phyloP scores from a whole-genome alignment of 176 grass and related monocot species.

The Avena insularis region DNA sequence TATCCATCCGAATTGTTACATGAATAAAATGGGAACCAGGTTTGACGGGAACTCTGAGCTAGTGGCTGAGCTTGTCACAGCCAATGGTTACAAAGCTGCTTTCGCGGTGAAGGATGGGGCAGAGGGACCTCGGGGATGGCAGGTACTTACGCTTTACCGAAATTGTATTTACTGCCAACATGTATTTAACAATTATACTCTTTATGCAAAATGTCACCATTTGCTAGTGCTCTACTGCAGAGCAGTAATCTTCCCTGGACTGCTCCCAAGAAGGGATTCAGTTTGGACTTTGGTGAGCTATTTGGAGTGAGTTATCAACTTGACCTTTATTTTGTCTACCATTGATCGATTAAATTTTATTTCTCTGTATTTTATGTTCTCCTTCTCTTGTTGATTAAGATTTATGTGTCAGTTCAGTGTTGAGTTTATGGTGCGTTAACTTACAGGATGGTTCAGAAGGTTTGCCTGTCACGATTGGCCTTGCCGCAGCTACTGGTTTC shows the following conservation, averaged over 20 bases:
- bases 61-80: constrained; percentile 79
- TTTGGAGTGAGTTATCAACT: constrained; percentile 68
- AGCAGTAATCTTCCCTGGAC: constrained; percentile 90
- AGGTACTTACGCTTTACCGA: constrained; percentile 52
- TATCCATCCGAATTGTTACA: constrained; percentile 31
- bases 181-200: constrained; percentile 27
- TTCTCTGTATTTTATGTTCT: not conserved
- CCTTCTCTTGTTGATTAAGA: not conserved
- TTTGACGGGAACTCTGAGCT: constrained; percentile 86
- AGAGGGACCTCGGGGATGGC: constrained; percentile 86
- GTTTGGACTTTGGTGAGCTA: constrained; percentile 69
- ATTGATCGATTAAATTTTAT: not conserved
- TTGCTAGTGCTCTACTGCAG: constrained; percentile 61
- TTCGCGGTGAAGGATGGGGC: constrained; percentile 92
- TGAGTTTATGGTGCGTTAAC: constrained; percentile 31
- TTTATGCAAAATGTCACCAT: constrained; percentile 49
- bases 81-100: constrained; percentile 92
- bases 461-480: constrained; percentile 77
- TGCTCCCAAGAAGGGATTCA: constrained; percentile 66
- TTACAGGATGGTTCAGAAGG: constrained; percentile 72
- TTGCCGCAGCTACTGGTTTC: constrained; percentile 88
- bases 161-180: constrained; percentile 10
- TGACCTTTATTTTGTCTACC: not conserved
- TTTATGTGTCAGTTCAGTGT: constrained; percentile 6
- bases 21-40: constrained; percentile 55